Evolutionary conservation across 1,139 yeast genomes (phyloP), one percentile per base, ranked within the genome.

Genomic region (Pichia kudriavzevii): DNA sequence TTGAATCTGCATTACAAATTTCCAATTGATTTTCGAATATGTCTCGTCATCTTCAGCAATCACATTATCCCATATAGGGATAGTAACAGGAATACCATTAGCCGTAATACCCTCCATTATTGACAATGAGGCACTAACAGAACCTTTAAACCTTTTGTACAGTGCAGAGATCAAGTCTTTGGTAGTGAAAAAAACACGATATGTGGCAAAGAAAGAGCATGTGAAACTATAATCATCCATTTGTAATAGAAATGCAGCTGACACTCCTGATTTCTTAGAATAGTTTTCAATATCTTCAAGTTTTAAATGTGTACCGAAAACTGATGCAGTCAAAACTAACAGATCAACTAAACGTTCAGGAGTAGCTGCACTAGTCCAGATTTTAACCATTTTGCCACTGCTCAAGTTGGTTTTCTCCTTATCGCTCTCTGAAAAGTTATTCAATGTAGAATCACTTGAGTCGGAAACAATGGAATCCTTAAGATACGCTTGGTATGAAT

Each of bases 1-100:
- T 52, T 87, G 95, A 36, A 87, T 82, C 53, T 79, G 70, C 47
- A 77, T 69, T 55, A 76, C 65, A 61, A 70, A 63, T 51, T 74
- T 63, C 81, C 74, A 69, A 39, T 72, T 73, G 13, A 52, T 44
- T 3, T 57, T 53, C 4, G 57, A 55, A 38, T 40, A 30, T 8
- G 33, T 27, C 13, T 20, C 28, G 17, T 56, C 52, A 13, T 39
- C 34, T 10, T 44, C 42, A n/a, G 23, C 21, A 25, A 52, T 44
- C 4, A 40, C 37, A 2, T 51, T 41, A 31, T 61, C 64, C 88
- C 88, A 80, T 43, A 66, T 64, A 2, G 80, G 80, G 46, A 69
- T 32, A 4, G 20, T 4, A 2, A 16, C 23, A 7, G 31, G 28
- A 8, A n/a, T 9, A 11, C 20, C 15, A 5, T 16, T 10, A n/a